Percentiles rank a stretch among this genome's conserved stretches.
Conservation (phyloP, 2,329 filamentous ascomycete species). For the Verticillium isaacii region DNA sequence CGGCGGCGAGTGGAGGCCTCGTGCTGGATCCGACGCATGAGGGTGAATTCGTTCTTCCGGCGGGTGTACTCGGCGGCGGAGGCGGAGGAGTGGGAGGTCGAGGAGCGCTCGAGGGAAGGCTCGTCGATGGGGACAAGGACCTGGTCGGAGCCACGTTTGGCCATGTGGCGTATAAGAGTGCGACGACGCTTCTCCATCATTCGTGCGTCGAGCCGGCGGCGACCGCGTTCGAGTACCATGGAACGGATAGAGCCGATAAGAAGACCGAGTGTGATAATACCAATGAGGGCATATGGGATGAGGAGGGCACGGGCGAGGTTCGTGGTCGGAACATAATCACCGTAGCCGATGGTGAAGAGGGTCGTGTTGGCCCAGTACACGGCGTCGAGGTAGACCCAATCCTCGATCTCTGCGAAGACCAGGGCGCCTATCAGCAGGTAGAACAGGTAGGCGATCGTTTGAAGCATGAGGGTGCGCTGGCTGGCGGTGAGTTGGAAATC, state of each 20-base stretch:
- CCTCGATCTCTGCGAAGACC: slow-evolving; percentile 68
- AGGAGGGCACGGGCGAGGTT: slow-evolving; percentile 64
- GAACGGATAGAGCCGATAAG: slow-evolving; percentile 76
- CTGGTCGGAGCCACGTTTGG: slow-evolving; percentile 36
- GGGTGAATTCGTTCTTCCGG: slow-evolving; percentile 65
- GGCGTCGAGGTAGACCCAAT: slow-evolving; percentile 72
- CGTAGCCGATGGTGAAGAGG: slow-evolving; percentile 60
- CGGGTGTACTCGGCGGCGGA: slow-evolving; percentile 46
- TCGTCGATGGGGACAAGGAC: slow-evolving; percentile 44
- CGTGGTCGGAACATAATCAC: slow-evolving; percentile 45
- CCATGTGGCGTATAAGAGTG: slow-evolving; percentile 38
- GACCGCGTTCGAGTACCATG: slow-evolving; percentile 54
- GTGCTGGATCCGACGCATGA: slow-evolving; percentile 78
- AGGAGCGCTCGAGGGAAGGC: slow-evolving; percentile 5
- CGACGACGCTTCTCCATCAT: slow-evolving; percentile 57
- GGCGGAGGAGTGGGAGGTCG: background rate
- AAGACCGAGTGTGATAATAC: slow-evolving; percentile 79
- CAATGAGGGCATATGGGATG: slow-evolving; percentile 78
- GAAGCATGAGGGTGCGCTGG: slow-evolving; percentile 83
- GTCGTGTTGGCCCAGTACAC: slow-evolving; percentile 77
- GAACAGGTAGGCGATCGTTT: slow-evolving; percentile 80
- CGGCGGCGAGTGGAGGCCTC: slow-evolving; percentile 60
- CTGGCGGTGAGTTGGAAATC: slow-evolving; percentile 74
- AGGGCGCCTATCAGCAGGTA: slow-evolving; percentile 76
- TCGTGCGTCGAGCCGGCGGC: slow-evolving; percentile 47